Percentiles rank a stretch among this genome's conserved stretches.
Conservation (phyloP, 2,329 filamentous ascomycete genomes). For the Daldinia eschscholtzii region DNA sequence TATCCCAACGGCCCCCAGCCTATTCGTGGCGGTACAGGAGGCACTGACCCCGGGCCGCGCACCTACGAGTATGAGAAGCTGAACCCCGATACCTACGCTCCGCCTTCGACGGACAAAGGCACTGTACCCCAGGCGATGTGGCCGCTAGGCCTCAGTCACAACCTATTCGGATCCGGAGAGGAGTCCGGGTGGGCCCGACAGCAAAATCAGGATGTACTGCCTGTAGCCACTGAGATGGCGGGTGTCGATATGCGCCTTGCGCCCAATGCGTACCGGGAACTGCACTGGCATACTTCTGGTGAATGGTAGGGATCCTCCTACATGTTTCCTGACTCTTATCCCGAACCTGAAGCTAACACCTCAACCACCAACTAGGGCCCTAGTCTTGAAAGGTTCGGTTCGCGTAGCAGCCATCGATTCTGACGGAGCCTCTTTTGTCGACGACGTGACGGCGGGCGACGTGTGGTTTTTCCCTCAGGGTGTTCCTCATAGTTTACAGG, state of each 20-base stretch:
- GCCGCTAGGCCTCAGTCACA: conserved; percentile 66
- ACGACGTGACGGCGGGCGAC: conserved; percentile 64
- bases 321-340: not conserved
- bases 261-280: conserved; percentile 70
- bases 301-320: conserved; percentile 44
- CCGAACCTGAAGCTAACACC: conserved; percentile 22
- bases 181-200: conserved; percentile 67
- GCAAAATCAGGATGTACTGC: conserved; percentile 65
- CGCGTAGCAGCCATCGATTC: conserved; percentile 66
- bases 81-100: conserved; percentile 67
- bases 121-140: conserved; percentile 63
- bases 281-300: conserved; percentile 71
- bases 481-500: conserved; percentile 66
- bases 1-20: conserved; percentile 63
- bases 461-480: conserved; percentile 67
- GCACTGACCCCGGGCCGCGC: conserved; percentile 66
- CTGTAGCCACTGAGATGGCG: conserved; percentile 64
- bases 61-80: conserved; percentile 64
- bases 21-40: conserved; percentile 64
- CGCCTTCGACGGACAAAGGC: conserved; percentile 66
- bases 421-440: conserved; percentile 61
- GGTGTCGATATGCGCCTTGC: conserved; percentile 71
- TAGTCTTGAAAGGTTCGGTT: conserved; percentile 66
- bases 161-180: conserved; percentile 59
- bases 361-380: conserved; percentile 48